Evolutionary conservation across 139 green algal species (phyloP).

Genomic region (Pseudopediastrum boryanum): DNA sequence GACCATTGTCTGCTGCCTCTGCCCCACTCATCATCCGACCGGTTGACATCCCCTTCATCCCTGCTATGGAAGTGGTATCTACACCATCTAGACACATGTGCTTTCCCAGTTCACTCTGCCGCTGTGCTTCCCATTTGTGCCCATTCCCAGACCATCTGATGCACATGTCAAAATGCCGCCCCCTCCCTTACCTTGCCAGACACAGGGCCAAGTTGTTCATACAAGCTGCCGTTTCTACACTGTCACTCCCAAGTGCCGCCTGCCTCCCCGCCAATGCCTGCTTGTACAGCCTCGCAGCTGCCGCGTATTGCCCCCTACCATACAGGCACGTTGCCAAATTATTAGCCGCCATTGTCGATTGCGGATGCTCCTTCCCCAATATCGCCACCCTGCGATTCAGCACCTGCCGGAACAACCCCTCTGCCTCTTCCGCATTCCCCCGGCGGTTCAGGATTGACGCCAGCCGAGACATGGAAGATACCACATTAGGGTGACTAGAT

Average conservation of each 20-base stretch:
- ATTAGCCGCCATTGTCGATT: not conserved
- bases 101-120: not conserved
- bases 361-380: constrained; percentile 24
- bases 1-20: too few relatives aligned
- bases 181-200: constrained; percentile 10
- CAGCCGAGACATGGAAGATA: constrained; percentile 13
- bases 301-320: not conserved
- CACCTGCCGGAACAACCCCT: constrained; percentile 32
- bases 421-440: constrained; percentile 13
- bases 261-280: constrained; percentile 5
- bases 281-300: constrained; percentile 9
- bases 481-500: constrained; percentile 9
- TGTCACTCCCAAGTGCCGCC: constrained; percentile 5
- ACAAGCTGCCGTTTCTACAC: constrained; percentile 20
- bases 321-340: constrained; percentile 31
- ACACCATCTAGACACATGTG: not conserved
- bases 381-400: constrained; percentile 17
- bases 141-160: not conserved
- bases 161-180: not conserved
- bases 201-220: constrained; percentile 38
- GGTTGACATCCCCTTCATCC: not conserved
- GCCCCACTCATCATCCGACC: too few relatives aligned
- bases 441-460: constrained; percentile 1
- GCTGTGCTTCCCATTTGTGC: not conserved
- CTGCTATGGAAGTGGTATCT: not conserved